Evolutionary conservation across 164 flowering plant genomes (phyloP).

Genomic region (Cinnamomum micranthum): DNA sequence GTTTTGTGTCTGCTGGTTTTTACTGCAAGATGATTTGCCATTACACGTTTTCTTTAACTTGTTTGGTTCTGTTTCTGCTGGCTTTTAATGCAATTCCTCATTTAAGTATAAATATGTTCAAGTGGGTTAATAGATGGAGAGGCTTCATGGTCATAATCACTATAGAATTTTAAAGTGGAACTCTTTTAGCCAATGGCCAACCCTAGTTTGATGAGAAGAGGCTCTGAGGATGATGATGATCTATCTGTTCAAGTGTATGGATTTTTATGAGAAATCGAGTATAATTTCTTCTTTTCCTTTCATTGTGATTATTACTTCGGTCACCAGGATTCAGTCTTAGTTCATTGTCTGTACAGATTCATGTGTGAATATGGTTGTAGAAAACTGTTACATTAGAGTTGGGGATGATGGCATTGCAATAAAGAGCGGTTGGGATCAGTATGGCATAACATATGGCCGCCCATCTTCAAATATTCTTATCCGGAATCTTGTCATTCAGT

Average conservation of each 20-base stretch:
- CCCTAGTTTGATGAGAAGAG: not conserved
- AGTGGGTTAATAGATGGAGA: too few relatives aligned
- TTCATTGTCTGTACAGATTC: slow-evolving; percentile 59
- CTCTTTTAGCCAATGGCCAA: not conserved
- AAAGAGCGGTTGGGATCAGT: slow-evolving; percentile 99
- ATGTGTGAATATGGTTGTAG: slow-evolving; percentile 84
- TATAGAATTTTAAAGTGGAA: not conserved
- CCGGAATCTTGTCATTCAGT: slow-evolving; percentile 74
- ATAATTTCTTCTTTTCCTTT: not conserved
- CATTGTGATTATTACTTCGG: not conserved
- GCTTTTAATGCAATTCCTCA: too few relatives aligned
- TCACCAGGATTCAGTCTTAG: not conserved
- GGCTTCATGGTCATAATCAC: not conserved
- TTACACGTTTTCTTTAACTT: too few relatives aligned
- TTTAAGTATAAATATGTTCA: too few relatives aligned
- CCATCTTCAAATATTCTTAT: slow-evolving; percentile 82
- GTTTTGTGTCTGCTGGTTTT: too few relatives aligned
- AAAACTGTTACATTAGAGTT: slow-evolving; percentile 91
- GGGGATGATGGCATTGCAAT: slow-evolving; percentile 98
- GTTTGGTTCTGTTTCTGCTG: too few relatives aligned
- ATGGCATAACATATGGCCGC: slow-evolving; percentile 76
- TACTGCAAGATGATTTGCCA: too few relatives aligned
- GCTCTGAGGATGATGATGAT: not conserved
- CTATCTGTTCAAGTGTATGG: not conserved
- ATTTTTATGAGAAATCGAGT: not conserved